These are phyloP conservation scores for Linnemannia hyalina DNA, from an alignment of 192 early-diverging fungal genomes.

Conservation along the genomic window DNA sequence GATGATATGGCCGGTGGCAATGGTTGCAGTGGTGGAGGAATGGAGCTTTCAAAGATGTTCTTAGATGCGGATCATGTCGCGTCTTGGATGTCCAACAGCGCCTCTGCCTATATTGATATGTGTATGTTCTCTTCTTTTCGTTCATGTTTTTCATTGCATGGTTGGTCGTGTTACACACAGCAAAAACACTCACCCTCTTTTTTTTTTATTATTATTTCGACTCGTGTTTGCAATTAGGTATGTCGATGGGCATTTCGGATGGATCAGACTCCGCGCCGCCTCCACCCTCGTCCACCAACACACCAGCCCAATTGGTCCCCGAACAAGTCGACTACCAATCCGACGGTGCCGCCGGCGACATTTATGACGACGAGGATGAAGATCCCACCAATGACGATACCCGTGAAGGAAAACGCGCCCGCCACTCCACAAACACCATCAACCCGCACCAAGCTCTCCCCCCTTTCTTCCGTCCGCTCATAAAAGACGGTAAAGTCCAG, in stretches of 20 bases:
- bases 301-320: background rate
- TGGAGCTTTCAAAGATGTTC: background rate
- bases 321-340: background rate
- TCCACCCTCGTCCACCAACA: background rate
- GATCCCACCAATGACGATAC: background rate
- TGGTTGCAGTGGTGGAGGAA: background rate
- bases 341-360: background rate
- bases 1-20: background rate
- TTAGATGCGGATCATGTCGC: background rate
- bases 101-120: background rate
- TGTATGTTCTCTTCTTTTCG: background rate
- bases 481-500: conserved; percentile 14
- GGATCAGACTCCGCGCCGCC: background rate
- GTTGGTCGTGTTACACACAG: background rate
- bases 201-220: background rate
- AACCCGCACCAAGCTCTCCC: background rate
- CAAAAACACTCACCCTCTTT: background rate
- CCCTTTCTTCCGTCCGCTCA: conserved; percentile 7
- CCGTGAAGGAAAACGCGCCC: background rate
- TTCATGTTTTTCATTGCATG: background rate
- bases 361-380: conserved; percentile 7
- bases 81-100: background rate
- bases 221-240: background rate
- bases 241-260: background rate
- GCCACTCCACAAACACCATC: background rate